Evolutionary conservation across 2,329 filamentous ascomycete species (phyloP).

Genomic region (Gnomoniopsis sp.): DNA sequence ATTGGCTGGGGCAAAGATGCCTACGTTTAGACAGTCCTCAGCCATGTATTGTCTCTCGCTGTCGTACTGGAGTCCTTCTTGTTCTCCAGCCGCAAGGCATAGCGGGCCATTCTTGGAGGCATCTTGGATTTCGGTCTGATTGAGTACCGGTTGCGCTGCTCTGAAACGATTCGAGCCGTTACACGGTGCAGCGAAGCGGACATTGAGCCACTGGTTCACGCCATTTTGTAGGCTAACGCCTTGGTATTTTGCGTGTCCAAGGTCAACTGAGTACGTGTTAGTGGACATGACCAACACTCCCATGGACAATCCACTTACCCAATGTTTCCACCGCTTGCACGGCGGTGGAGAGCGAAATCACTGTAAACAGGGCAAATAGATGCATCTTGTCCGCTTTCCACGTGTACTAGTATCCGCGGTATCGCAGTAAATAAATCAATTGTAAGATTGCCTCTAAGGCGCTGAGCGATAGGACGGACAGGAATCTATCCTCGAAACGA

Average conservation of each 20-base stretch:
- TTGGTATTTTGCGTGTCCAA: constrained; percentile 4
- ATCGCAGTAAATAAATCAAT: background rate
- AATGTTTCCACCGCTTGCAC: background rate
- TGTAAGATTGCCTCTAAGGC: background rate
- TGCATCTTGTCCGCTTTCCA: background rate
- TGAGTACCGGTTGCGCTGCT: constrained; percentile 1
- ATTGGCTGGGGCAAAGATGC: constrained; percentile 4
- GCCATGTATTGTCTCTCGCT: constrained; percentile 7
- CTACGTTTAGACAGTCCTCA: constrained; percentile 5
- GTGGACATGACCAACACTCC: background rate
- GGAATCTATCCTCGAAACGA: background rate
- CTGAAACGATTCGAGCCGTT: constrained; percentile 3
- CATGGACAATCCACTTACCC: background rate
- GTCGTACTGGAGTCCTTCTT: constrained; percentile 6
- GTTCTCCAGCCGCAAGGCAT: constrained; percentile 5
- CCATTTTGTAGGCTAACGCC: background rate
- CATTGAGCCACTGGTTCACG: constrained; percentile 4
- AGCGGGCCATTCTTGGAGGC: background rate
- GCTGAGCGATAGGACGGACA: background rate
- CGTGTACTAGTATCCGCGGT: background rate
- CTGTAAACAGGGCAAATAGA: background rate
- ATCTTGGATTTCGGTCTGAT: constrained; percentile 1
- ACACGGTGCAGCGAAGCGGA: constrained; percentile 8
- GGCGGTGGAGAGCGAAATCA: background rate
- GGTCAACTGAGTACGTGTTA: constrained; percentile 1